Conservation (phyloP, 441 rosid species). For the Aleurites moluccanus region DNA sequence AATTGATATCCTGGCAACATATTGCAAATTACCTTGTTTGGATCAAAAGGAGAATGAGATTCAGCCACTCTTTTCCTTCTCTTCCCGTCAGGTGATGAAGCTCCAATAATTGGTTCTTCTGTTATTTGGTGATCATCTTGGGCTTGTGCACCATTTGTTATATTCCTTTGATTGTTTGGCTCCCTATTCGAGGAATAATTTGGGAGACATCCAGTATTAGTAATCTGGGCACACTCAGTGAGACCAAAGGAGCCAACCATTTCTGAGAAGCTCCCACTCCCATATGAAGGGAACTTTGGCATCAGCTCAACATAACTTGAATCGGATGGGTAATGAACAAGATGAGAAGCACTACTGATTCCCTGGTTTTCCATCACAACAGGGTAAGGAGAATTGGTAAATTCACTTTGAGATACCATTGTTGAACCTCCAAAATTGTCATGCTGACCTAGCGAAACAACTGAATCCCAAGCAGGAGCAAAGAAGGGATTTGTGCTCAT, state of each 20-base stretch:
- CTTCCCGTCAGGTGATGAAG: constrained; percentile 46
- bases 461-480: constrained; percentile 81
- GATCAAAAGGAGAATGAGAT: constrained; percentile 34
- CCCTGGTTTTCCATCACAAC: constrained; percentile 58
- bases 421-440: constrained; percentile 53
- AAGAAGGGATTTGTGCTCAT: constrained; percentile 50
- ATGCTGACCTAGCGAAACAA: constrained; percentile 45
- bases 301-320: constrained; percentile 51
- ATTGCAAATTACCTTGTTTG: constrained; percentile 42
- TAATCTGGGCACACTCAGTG: constrained; percentile 39
- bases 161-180: constrained; percentile 39
- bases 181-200: constrained; percentile 42
- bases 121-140: constrained; percentile 49
- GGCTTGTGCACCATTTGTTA: constrained; percentile 38
- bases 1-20: constrained; percentile 12
- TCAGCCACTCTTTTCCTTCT: constrained; percentile 47
- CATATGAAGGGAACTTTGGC: constrained; percentile 54
- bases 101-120: constrained; percentile 41
- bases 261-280: constrained; percentile 61
- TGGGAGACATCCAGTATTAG: constrained; percentile 35
- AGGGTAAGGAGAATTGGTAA: constrained; percentile 52
- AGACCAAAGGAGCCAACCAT: constrained; percentile 46
- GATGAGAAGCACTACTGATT: constrained; percentile 42
- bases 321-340: constrained; percentile 57
- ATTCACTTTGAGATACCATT: constrained; percentile 50